These are phyloP conservation scores for Phalaenopsis equestris DNA, from an alignment of 106 monocot species.

Conservation along the genomic window DNA sequence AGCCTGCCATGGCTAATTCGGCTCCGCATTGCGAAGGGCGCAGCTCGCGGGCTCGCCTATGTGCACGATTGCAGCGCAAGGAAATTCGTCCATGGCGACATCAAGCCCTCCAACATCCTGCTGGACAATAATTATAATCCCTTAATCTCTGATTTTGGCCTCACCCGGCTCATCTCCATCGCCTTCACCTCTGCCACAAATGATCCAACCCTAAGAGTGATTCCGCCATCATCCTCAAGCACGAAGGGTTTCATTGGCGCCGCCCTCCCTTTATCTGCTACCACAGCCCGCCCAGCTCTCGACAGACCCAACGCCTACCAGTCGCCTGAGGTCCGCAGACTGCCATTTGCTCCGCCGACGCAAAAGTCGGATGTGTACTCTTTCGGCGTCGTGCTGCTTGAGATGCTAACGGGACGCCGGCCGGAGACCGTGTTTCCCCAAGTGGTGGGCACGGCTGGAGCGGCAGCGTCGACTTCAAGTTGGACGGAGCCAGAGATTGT, in stretches of 20 bases:
- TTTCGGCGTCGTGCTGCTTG: conserved; percentile 67
- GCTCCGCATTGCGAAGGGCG: conserved; percentile 44
- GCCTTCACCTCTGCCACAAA: conserved; percentile 5
- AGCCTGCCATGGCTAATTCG: conserved; percentile 34
- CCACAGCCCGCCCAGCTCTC: not conserved
- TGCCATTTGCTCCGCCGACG: conserved; percentile 20
- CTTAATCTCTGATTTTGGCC: conserved; percentile 61
- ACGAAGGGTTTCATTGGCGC: conserved; percentile 23
- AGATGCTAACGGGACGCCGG: conserved; percentile 60
- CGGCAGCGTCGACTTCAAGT: conserved; percentile 18
- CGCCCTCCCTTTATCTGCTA: conserved; percentile 14
- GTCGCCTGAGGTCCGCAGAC: conserved; percentile 48
- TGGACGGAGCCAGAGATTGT: conserved; percentile 36
- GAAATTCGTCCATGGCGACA: conserved; percentile 59
- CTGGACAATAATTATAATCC: conserved; percentile 60
- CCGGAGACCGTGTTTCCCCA: conserved; percentile 22
- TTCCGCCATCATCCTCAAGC: conserved; percentile 7
- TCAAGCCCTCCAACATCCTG: conserved; percentile 79
- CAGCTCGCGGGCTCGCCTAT: conserved; percentile 47
- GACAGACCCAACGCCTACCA: conserved; percentile 29
- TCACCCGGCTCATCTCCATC: conserved; percentile 40
- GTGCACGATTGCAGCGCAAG: conserved; percentile 57
- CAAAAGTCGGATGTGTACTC: conserved; percentile 89
- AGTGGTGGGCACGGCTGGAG: not conserved
- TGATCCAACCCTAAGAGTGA: not conserved